Base-by-base conservation (phyloP, 768 basidiomycete genomes). In the Lyophyllum shimeji region DNA sequence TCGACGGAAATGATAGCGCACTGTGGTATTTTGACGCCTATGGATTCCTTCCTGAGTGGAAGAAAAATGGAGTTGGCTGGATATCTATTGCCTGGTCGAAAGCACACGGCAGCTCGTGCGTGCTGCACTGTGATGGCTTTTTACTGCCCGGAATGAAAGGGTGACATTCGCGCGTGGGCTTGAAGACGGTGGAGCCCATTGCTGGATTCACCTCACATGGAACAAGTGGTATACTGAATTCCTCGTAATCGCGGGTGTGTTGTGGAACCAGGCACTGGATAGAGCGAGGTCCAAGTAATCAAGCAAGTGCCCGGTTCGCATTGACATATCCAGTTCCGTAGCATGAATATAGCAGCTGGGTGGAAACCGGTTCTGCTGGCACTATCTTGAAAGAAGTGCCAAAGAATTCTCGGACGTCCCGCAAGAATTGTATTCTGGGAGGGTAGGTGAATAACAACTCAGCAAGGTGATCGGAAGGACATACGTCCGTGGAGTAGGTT, bases 241-340 rank as follows among this genome's bases (percentile, higher is more conserved):
- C 5, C 40, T 11, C n/a, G 15, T 13, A 7, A 34, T 23, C 20
- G 20, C 7, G 40, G 53, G 27, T 39, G 34, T 25, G 37, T 1
- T 23, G n/a, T n/a, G 27, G 25, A 13, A 37, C 13, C 18, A 23
- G 18, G 8, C 25, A 37, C n/a, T 34, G 34, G 18, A 23, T 15
- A 15, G 17, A 29, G 31, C 34, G 20, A 34, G 24, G 27, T n/a
- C 44, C 39, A 17, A 17, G 39, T 25, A 39, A 53, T 60, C 37
- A 61, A 49, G 86, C 87, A 55, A 94, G 70, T 24, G 87, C 80
- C 63, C 90, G 79, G 69, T 93, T 94, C 53, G 87, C 85, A 69
- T 98, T 99, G 58, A 92, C 76, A 68, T 95, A 95, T 44, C 97
- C 96, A 21, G 87, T 84, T 11, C 96, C 96, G 59, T 95, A 91